A percentile compares a stretch with the other conserved stretches of the same genome.
Conservation (phyloP, 2,329 filamentous ascomycete genomes). For the Aspergillus arachidicola region DNA sequence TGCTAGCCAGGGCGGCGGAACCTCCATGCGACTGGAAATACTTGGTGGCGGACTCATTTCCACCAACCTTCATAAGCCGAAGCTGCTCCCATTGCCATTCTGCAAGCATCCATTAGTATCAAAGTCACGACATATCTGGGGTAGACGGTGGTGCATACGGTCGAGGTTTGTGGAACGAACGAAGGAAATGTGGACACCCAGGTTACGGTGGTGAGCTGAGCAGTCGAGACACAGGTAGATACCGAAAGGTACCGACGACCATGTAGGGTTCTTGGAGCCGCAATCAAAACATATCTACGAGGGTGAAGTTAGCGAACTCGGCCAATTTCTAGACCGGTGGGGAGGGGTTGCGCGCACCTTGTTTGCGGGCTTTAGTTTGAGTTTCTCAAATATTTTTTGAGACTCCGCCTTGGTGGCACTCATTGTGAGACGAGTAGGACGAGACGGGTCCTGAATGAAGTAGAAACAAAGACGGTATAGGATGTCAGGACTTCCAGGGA, state of each 20-base stretch:
- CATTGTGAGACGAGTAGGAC: conserved; percentile 45
- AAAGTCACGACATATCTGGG: not conserved
- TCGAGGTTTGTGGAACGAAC: conserved; percentile 98
- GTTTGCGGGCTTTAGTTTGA: conserved; percentile 92
- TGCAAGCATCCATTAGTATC: conserved; percentile 40
- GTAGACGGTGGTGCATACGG: conserved; percentile 63
- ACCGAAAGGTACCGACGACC: conserved; percentile 95
- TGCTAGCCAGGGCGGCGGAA: conserved; percentile 89
- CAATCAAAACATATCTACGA: conserved; percentile 95
- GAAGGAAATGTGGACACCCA: conserved; percentile 98
- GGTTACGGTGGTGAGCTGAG: conserved; percentile 93
- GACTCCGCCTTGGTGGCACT: conserved; percentile 90
- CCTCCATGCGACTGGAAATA: conserved; percentile 98
- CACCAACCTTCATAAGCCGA: conserved; percentile 95
- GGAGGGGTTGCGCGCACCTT: conserved; percentile 64
- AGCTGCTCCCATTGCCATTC: conserved; percentile 99
- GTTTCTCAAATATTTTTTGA: conserved; percentile 95
- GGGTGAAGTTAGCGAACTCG: conserved; percentile 17
- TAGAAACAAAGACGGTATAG: conserved; percentile 5
- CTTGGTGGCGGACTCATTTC: conserved; percentile 96
- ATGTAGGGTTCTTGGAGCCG: conserved; percentile 94
- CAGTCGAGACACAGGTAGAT: conserved; percentile 99
- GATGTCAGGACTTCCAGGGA: conserved; percentile 8
- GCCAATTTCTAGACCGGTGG: conserved; percentile 15
- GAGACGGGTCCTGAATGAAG: conserved; percentile 4